These are phyloP conservation scores for Fusarium guadeloupense DNA, from an alignment of 2,329 filamentous ascomycete species.

Conservation along the genomic window DNA sequence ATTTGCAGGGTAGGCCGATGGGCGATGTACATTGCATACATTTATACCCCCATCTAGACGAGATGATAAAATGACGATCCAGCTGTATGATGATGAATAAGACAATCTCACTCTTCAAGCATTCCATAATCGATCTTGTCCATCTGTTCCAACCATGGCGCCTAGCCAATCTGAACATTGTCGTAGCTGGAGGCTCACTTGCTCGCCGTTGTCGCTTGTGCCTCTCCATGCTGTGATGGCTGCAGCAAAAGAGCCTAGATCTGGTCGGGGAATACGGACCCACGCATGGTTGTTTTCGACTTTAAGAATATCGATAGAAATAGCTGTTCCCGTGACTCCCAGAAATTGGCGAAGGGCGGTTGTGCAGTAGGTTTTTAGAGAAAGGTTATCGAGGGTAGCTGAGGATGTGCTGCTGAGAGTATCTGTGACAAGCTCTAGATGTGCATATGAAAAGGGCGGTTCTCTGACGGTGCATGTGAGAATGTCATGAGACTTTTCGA, in stretches of 20 bases:
- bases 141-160: conserved; percentile 61
- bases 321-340: conserved; percentile 72
- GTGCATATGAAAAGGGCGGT: conserved; percentile 66
- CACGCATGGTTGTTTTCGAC: conserved; percentile 65
- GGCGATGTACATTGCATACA: conserved; percentile 41
- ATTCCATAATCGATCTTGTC: conserved; percentile 58
- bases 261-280: conserved; percentile 70
- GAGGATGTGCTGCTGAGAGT: conserved; percentile 26
- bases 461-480: conserved; percentile 60
- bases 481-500: conserved; percentile 58
- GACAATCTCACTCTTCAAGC: conserved; percentile 45
- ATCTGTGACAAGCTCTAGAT: conserved; percentile 59
- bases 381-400: conserved; percentile 66
- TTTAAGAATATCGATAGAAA: conserved; percentile 76
- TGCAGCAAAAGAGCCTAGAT: conserved; percentile 68
- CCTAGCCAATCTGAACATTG: conserved; percentile 73
- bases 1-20: conserved; percentile 39
- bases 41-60: conserved; percentile 43
- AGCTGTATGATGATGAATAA: conserved; percentile 28
- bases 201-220: conserved; percentile 51
- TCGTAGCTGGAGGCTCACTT: conserved; percentile 62
- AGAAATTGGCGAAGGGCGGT: conserved; percentile 74
- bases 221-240: conserved; percentile 73
- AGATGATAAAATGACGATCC: conserved; percentile 31
- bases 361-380: conserved; percentile 69